Evolutionary conservation across 73 alveolate genomes (phyloP).

Genomic region (Paramecium primaurelia): DNA sequence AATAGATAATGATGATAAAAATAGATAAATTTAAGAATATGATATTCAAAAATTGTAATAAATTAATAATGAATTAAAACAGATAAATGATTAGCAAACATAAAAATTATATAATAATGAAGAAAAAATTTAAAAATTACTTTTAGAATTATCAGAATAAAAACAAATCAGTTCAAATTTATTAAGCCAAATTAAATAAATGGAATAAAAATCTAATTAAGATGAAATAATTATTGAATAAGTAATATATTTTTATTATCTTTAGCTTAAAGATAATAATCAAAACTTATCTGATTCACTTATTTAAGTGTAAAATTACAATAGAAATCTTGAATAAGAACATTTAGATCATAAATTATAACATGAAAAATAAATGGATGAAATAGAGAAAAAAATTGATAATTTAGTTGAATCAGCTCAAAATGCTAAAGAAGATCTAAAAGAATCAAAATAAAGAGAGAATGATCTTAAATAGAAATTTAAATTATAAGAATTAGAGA

Average conservation of each 20-base stretch:
- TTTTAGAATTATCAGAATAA: neutral
- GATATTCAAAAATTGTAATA: neutral
- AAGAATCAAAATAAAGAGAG: slow-evolving; percentile 22
- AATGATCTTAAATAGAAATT: neutral
- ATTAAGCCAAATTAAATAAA: neutral
- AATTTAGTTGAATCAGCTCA: neutral
- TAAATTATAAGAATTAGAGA: neutral
- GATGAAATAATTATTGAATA: neutral
- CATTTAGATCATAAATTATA: neutral
- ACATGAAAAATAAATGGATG: slow-evolving; percentile 36
- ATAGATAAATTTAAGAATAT: neutral
- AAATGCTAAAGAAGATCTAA: neutral
- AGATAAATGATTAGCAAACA: neutral
- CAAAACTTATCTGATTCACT: neutral
- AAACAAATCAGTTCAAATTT: neutral
- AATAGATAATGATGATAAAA: neutral
- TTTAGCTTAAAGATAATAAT: neutral
- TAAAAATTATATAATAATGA: neutral
- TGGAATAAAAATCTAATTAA: neutral
- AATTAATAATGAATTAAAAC: neutral
- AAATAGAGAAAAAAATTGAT: slow-evolving; percentile 12
- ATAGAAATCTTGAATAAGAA: neutral
- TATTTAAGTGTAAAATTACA: neutral
- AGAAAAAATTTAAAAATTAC: neutral
- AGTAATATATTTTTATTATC: neutral